Evolutionary conservation across 106 monocot genomes (phyloP).

Genomic region (Narthecium ossifragum): DNA sequence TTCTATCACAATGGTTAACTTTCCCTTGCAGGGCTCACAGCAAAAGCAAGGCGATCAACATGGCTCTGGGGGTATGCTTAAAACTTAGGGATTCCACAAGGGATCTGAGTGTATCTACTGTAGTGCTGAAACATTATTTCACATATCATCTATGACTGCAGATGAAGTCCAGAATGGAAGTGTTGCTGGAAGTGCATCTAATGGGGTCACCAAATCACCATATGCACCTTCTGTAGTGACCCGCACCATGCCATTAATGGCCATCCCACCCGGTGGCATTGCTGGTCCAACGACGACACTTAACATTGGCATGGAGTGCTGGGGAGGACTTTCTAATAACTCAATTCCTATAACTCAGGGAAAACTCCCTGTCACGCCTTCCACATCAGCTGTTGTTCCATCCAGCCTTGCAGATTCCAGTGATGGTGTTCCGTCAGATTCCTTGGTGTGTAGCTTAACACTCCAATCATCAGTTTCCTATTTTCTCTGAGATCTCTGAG

Average conservation of each 20-base stretch:
- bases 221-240: conserved; percentile 5
- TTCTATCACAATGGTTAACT: too few relatives aligned
- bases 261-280: conserved; percentile 19
- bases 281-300: conserved; percentile 34
- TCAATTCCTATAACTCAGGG: conserved; percentile 8
- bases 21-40: conserved; percentile 29
- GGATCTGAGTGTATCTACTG: too few relatives aligned
- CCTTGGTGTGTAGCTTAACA: conserved; percentile 27
- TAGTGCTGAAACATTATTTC: background rate
- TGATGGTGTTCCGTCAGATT: conserved; percentile 23
- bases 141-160: conserved; percentile 3
- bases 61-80: conserved; percentile 15
- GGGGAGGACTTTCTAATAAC: conserved; percentile 23
- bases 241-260: conserved; percentile 17
- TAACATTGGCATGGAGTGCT: conserved; percentile 45
- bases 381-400: conserved; percentile 5
- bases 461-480: conserved; percentile 5
- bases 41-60: conserved; percentile 12
- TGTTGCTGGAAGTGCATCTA: background rate
- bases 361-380: conserved; percentile 23
- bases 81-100: background rate
- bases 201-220: background rate
- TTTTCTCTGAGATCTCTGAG: background rate
- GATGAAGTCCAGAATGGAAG: conserved; percentile 17
- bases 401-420: background rate